Conservation (phyloP, 106 monocot species). For the Hemerocallis citrina region DNA sequence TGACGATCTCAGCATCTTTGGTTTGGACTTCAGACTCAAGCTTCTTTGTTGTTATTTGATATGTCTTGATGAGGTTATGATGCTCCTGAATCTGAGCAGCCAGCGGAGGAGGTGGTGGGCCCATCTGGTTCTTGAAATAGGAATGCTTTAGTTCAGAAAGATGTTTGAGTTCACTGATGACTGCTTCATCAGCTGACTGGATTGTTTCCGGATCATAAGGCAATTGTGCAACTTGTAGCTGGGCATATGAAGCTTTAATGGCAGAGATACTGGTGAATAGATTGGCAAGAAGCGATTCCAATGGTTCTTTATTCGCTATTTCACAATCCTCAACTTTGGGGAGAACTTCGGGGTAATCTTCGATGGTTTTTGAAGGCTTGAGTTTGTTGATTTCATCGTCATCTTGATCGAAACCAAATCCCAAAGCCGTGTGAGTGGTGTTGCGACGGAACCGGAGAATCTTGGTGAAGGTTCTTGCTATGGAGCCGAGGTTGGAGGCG, state of each 20-base stretch:
- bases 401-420: neutral
- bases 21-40: slow-evolving; percentile 39
- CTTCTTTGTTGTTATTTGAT: slow-evolving; percentile 49
- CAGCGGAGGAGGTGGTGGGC: slow-evolving; percentile 7
- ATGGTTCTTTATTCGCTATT: slow-evolving; percentile 3
- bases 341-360: neutral
- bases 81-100: slow-evolving; percentile 63
- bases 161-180: slow-evolving; percentile 43
- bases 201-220: slow-evolving; percentile 53
- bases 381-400: slow-evolving; percentile 18
- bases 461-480: slow-evolving; percentile 25
- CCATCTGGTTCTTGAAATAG: slow-evolving; percentile 36
- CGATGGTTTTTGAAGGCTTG: slow-evolving; percentile 9
- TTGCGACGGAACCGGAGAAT: slow-evolving; percentile 19
- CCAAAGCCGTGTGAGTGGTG: neutral
- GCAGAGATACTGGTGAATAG: slow-evolving; percentile 52
- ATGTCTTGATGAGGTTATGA: slow-evolving; percentile 57
- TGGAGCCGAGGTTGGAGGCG: slow-evolving; percentile 1
- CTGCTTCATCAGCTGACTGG: slow-evolving; percentile 33
- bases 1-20: slow-evolving; percentile 29
- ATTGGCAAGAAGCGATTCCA: slow-evolving; percentile 29
- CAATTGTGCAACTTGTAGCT: slow-evolving; percentile 55
- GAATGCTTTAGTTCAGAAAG: slow-evolving; percentile 41
- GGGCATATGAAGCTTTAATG: slow-evolving; percentile 56
- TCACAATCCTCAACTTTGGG: slow-evolving; percentile 11